Conservation (phyloP, 2,329 filamentous ascomycete species). For the Rhynchosporium secalis region DNA sequence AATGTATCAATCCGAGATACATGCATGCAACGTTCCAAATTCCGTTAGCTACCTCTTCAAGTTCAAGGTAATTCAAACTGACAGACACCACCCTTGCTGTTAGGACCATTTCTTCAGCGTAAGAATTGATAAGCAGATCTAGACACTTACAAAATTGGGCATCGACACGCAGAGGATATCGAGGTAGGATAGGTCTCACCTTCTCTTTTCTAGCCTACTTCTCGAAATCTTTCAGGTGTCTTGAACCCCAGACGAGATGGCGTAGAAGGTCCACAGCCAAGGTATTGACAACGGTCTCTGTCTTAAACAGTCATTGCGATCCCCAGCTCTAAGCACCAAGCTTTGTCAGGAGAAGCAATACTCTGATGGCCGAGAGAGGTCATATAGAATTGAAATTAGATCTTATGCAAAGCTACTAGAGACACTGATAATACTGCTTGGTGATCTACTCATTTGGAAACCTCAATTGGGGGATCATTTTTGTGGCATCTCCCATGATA, state of each 20-base stretch:
- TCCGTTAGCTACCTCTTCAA: neutral
- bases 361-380: neutral
- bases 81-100: neutral
- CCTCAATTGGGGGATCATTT: neutral
- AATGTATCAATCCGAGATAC: neutral
- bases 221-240: neutral
- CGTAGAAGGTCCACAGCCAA: neutral
- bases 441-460: slow-evolving; percentile 5
- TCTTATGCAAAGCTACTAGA: neutral
- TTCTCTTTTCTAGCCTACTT: neutral
- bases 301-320: neutral
- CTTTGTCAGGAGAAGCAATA: no score
- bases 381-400: neutral
- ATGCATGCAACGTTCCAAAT: slow-evolving; percentile 3
- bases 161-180: neutral
- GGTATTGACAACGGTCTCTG: neutral
- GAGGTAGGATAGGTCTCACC: slow-evolving; percentile 1
- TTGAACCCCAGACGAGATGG: neutral
- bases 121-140: neutral
- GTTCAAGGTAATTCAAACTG: neutral
- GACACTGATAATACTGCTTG: neutral
- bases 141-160: neutral
- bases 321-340: neutral
- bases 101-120: neutral
- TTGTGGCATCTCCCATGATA: neutral